Base-by-base conservation (phyloP, 441 rosid species). In the Pelargonium australe region DNA sequence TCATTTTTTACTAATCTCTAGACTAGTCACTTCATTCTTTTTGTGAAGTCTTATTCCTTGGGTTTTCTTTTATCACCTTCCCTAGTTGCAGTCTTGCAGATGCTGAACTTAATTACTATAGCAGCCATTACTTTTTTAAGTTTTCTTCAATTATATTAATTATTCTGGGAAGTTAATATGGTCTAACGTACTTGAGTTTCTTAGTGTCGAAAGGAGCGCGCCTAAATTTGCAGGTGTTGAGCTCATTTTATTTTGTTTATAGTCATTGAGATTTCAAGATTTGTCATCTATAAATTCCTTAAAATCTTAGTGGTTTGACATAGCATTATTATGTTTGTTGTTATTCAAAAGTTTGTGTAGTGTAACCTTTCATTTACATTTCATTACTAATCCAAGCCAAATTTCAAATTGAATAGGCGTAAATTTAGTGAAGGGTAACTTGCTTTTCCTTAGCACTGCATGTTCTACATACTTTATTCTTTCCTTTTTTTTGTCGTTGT, bases 401-500 rank as follows among this genome's bases (percentile, higher is more conserved):
- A 25, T 25, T 25, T 25, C 31, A 25, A 47, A 47, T 51, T 13
- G 17, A 51, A 51, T 8, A 51, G 3, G 57, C 2, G 17, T 5
- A 11, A 13, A n/a, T 51, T 16, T 51, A 1, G 9, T 13, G 17
- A 53, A 20, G 2, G 31, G 31, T 25, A 53, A 14, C 60, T 14
- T 16, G 23, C 16, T 19, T 53, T 53, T 25, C 6, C 16, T 9
- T 53, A 5, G 19, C 23, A 53, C 2, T 53, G 60, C 7, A 19
- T 53, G 60, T 13, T 53, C 7, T 53, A 53, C 17, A 53, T 53
- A 53, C 20, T 7, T 44, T 31, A 7, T 34, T 61, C 58, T 17
- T 25, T 65, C 43, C 44, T 17, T 31, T 11, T 3, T 5, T 68
- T 65, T 16, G 28, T 12, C 72, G 43, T 63, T 44, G 60, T 53